These are phyloP conservation scores for Beauveria brongniartii DNA, from an alignment of 2,329 filamentous ascomycete genomes.

Conservation along the genomic window DNA sequence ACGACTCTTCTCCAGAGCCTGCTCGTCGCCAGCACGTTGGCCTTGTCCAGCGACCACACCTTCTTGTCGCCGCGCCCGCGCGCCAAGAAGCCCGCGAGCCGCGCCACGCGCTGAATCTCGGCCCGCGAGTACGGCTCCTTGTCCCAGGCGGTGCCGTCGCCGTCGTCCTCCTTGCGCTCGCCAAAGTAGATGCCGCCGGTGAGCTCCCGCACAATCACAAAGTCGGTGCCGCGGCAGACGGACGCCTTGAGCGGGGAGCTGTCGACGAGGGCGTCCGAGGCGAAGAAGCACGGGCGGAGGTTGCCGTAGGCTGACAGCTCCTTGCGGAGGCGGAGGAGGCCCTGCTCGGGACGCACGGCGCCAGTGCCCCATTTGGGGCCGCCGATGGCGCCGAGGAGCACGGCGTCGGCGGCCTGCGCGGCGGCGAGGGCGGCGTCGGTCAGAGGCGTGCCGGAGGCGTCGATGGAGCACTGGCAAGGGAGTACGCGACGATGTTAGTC, in stretches of 20 bases:
- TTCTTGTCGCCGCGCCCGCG: slow-evolving; percentile 59
- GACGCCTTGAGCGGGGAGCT: slow-evolving; percentile 79
- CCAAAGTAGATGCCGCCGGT: slow-evolving; percentile 96
- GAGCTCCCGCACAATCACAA: slow-evolving; percentile 86
- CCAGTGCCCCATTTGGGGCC: slow-evolving; percentile 96
- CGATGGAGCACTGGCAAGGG: slow-evolving; percentile 67
- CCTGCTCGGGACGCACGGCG: slow-evolving; percentile 82
- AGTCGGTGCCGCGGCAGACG: slow-evolving; percentile 79
- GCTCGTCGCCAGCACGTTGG: slow-evolving; percentile 87
- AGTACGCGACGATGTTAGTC: too few relatives aligned
- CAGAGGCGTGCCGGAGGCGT: slow-evolving; percentile 67
- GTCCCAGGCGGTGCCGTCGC: slow-evolving; percentile 68
- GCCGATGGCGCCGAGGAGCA: slow-evolving; percentile 88
- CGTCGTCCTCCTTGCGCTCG: slow-evolving; percentile 72
- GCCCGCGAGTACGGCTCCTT: slow-evolving; percentile 76
- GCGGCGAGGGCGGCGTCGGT: slow-evolving; percentile 76
- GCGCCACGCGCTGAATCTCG: slow-evolving; percentile 83
- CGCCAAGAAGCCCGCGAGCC: slow-evolving; percentile 74
- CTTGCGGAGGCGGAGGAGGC: slow-evolving; percentile 83
- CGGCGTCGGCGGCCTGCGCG: slow-evolving; percentile 78
- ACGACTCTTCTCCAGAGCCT: slow-evolving; percentile 85
- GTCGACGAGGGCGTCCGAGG: slow-evolving; percentile 75
- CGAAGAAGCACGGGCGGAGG: slow-evolving; percentile 92
- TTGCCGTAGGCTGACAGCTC: slow-evolving; percentile 93
- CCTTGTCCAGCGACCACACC: slow-evolving; percentile 89